Conservation (phyloP, 768 basidiomycete genomes). For the Tricholomella constricta region DNA sequence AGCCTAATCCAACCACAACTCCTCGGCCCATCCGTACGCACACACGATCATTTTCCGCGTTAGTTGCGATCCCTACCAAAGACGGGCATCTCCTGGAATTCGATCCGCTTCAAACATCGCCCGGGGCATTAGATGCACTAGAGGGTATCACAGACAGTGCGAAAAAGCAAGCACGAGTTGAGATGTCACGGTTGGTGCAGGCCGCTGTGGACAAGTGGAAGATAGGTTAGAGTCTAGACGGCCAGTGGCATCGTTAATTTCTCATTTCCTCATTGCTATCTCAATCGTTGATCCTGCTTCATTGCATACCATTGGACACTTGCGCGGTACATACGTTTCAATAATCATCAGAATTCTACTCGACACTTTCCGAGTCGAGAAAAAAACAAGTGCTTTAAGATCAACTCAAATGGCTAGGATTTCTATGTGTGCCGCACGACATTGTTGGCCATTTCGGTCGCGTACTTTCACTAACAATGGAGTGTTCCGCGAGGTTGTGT, state of each 20-base stretch:
- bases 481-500: conserved; percentile 23
- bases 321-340: background rate
- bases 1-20: conserved; percentile 30
- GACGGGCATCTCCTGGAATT: conserved; percentile 86
- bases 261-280: conserved; percentile 3
- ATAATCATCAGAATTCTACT: background rate
- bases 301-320: conserved; percentile 5
- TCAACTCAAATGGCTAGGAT: conserved; percentile 19
- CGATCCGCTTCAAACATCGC: conserved; percentile 76
- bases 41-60: conserved; percentile 48
- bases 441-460: conserved; percentile 55
- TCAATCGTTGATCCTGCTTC: background rate
- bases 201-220: conserved; percentile 80
- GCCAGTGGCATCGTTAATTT: background rate
- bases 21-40: conserved; percentile 36
- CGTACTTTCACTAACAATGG: conserved; percentile 64
- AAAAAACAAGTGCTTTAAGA: background rate
- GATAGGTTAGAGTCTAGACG: conserved; percentile 41
- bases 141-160: conserved; percentile 81
- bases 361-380: background rate
- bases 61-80: conserved; percentile 76
- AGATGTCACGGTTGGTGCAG: conserved; percentile 72
- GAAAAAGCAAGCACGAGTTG: conserved; percentile 78
- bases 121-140: conserved; percentile 69
- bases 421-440: conserved; percentile 51